Percentiles rank a stretch among this genome's conserved stretches.
phyloP scores from a whole-genome alignment of 179 eudicot species.

The Carnegiea gigantea region DNA sequence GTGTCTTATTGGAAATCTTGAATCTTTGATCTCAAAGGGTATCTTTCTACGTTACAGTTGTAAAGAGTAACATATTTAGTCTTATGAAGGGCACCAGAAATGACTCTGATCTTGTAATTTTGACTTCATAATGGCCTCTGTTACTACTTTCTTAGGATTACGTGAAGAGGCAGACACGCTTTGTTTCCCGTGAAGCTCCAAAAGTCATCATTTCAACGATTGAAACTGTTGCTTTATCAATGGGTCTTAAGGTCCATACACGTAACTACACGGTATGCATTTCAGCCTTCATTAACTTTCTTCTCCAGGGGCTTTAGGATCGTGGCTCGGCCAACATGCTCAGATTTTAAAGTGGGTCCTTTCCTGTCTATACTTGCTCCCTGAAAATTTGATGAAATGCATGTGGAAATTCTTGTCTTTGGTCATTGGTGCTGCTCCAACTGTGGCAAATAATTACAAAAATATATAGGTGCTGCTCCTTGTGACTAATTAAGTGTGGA shows the following conservation, averaged over 20 bases:
- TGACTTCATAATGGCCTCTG: slow-evolving; percentile 2
- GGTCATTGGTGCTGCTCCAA: not conserved
- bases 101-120: slow-evolving; percentile 1
- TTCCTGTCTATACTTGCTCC: slow-evolving; percentile 9
- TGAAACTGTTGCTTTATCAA: slow-evolving; percentile 70
- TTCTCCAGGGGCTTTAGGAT: not conserved
- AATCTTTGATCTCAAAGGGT: not conserved
- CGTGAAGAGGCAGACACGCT: slow-evolving; percentile 90
- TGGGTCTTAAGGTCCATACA: slow-evolving; percentile 85
- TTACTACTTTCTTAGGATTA: slow-evolving; percentile 49
- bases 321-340: not conserved
- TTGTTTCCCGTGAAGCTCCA: slow-evolving; percentile 86
- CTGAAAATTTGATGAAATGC: not conserved
- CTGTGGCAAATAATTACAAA: not conserved
- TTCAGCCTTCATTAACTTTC: not conserved
- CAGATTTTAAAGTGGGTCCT: not conserved
- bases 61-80: not conserved
- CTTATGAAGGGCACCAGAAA: not conserved
- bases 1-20: not conserved
- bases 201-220: slow-evolving; percentile 62
- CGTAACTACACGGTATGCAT: slow-evolving; percentile 66
- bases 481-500: not conserved
- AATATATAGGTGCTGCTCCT: not conserved
- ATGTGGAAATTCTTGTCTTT: not conserved
- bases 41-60: not conserved